Evolutionary conservation across 2,329 filamentous ascomycete species (phyloP).

Genomic region (Botrytis paeoniae): DNA sequence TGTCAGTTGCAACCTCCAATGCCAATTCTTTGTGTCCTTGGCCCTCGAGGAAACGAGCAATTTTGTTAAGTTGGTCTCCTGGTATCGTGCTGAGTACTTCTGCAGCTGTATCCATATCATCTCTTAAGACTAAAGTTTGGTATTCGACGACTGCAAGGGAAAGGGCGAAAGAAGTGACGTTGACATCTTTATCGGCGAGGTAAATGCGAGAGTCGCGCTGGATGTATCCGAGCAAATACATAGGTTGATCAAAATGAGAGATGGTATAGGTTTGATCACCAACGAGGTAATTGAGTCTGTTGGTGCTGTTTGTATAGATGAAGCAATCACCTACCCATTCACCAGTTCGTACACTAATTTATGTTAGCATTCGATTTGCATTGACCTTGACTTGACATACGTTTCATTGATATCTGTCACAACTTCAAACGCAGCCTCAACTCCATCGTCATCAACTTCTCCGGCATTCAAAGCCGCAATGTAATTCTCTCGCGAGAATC

Average conservation of each 20-base stretch:
- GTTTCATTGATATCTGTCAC: constrained; percentile 93
- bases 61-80: constrained; percentile 94
- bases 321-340: constrained; percentile 99
- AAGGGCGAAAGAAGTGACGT: constrained; percentile 83
- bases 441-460: constrained; percentile 78
- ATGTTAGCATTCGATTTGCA: constrained; percentile 27
- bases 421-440: constrained; percentile 93
- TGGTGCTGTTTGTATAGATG: constrained; percentile 96
- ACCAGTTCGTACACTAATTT: constrained; percentile 74
- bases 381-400: constrained; percentile 43
- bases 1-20: constrained; percentile 88
- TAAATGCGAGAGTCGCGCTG: constrained; percentile 94
- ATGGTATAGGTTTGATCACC: constrained; percentile 98
- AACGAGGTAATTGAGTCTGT: constrained; percentile 95
- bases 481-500: constrained; percentile 88
- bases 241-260: constrained; percentile 91
- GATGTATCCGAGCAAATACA: constrained; percentile 95
- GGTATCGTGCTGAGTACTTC: constrained; percentile 83
- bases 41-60: constrained; percentile 93
- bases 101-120: constrained; percentile 86
- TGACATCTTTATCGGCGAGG: constrained; percentile 92
- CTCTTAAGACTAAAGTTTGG: constrained; percentile 90
- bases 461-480: constrained; percentile 78
- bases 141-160: constrained; percentile 94
- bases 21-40: constrained; percentile 97